Percentiles rank a stretch among this genome's conserved stretches.
Evolutionary conservation across 805 yeast species (phyloP).

Genomic region (Alloascoidea hylecoeti): DNA sequence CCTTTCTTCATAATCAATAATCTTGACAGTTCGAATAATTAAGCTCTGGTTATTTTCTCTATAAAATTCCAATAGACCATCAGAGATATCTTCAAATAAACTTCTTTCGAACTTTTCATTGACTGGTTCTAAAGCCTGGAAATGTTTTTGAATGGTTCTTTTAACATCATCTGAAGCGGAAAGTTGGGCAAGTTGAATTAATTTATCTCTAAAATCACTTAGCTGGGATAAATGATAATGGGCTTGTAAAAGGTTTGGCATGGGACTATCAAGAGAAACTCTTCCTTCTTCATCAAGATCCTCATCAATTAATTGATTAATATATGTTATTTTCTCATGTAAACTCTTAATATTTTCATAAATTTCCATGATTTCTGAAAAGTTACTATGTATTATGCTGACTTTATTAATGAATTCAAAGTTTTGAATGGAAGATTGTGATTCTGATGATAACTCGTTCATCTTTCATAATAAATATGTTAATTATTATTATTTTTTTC

Average conservation of each 20-base stretch:
- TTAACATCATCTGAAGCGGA: conserved; percentile 48
- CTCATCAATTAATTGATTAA: conserved; percentile 37
- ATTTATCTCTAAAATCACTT: conserved; percentile 68
- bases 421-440: conserved; percentile 42
- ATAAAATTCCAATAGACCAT: conserved; percentile 56
- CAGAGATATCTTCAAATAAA: conserved; percentile 49
- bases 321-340: conserved; percentile 29
- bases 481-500: neutral
- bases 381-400: conserved; percentile 55
- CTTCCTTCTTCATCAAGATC: conserved; percentile 23
- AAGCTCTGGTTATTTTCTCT: conserved; percentile 55
- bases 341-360: conserved; percentile 48
- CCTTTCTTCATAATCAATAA: conserved; percentile 67
- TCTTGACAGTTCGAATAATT: conserved; percentile 57
- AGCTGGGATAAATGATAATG: conserved; percentile 62
- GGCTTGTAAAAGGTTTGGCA: conserved; percentile 44
- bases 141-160: conserved; percentile 46
- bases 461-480: neutral
- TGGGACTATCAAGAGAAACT: conserved; percentile 26
- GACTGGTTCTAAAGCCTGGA: conserved; percentile 31
- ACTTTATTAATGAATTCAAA: conserved; percentile 59
- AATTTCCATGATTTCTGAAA: conserved; percentile 53
- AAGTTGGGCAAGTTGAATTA: conserved; percentile 36
- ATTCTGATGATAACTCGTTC: conserved; percentile 30
- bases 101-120: conserved; percentile 45